phyloP scores from a whole-genome alignment of 306 rosid genomes.

The Quercus mongolica region DNA sequence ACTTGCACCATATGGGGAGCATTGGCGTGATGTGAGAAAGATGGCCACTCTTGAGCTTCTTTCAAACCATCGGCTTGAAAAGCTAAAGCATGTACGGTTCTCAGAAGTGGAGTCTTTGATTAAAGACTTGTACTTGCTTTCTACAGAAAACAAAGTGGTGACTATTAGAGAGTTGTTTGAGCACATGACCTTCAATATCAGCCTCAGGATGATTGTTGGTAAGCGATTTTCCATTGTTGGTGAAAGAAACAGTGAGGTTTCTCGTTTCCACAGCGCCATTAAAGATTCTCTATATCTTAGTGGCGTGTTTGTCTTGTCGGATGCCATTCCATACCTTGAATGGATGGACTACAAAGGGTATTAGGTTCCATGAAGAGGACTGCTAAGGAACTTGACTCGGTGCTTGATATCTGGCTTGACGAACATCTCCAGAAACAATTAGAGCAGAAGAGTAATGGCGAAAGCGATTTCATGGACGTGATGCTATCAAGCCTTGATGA shows the following conservation, averaged over 20 bases:
- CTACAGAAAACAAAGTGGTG: constrained; percentile 1
- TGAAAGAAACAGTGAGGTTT: constrained; percentile 29
- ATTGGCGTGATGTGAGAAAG: constrained; percentile 32
- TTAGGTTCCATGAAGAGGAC: constrained; percentile 49
- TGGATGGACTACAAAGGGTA: constrained; percentile 51
- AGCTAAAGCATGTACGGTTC: constrained; percentile 35
- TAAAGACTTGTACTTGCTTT: constrained; percentile 21
- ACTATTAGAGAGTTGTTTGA: constrained; percentile 38
- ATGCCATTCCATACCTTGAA: constrained; percentile 36
- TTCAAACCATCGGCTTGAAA: constrained; percentile 28
- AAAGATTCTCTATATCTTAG: constrained; percentile 39
- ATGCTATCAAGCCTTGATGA: constrained; percentile 33
- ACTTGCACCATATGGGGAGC: constrained; percentile 20
- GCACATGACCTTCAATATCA: constrained; percentile 47
- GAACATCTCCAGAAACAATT: constrained; percentile 26
- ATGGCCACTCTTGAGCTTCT: constrained; percentile 24
- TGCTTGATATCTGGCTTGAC: constrained; percentile 45
- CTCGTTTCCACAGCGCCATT: constrained; percentile 30
- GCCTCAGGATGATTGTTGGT: constrained; percentile 42
- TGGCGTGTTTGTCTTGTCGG: constrained; percentile 57
- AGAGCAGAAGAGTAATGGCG: background rate
- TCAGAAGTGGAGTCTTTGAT: constrained; percentile 27
- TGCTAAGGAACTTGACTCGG: constrained; percentile 27
- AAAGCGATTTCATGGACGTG: constrained; percentile 46
- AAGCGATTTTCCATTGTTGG: constrained; percentile 31